phyloP scores from a whole-genome alignment of 495 filamentous ascomycete species.

The Trichocladium antarcticum region DNA sequence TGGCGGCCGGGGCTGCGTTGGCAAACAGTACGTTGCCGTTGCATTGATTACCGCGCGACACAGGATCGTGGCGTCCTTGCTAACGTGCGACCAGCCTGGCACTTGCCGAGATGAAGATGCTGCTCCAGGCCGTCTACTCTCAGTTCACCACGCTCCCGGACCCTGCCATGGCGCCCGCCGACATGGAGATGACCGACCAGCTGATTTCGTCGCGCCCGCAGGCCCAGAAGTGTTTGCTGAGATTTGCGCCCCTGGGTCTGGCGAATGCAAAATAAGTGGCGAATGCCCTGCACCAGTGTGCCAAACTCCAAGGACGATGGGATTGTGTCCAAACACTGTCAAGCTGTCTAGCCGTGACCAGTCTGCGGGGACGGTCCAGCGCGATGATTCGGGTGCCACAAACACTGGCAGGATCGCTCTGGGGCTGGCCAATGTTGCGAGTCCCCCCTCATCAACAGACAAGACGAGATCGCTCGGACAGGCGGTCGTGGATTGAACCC shows the following conservation, averaged over 20 bases:
- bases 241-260: conserved; percentile 20
- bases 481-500: too few relatives aligned
- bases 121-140: conserved; percentile 49
- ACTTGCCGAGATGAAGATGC: conserved; percentile 54
- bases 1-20: conserved; percentile 46
- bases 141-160: conserved; percentile 44
- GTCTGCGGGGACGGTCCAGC: too few relatives aligned
- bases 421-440: too few relatives aligned
- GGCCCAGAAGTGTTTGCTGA: conserved; percentile 44
- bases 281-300: neutral
- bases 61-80: neutral
- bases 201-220: conserved; percentile 48
- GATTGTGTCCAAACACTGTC: too few relatives aligned
- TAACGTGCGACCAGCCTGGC: conserved; percentile 40
- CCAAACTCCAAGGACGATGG: neutral
- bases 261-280: neutral
- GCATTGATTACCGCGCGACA: too few relatives aligned
- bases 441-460: too few relatives aligned
- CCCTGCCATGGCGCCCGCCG: conserved; percentile 37
- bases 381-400: too few relatives aligned
- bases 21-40: conserved; percentile 40
- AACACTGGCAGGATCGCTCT: too few relatives aligned
- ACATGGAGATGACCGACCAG: conserved; percentile 50
- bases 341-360: too few relatives aligned
- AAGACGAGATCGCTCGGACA: too few relatives aligned